Conservation (phyloP, 1,284 basidiomycete genomes). For the Takashimella tepidaria region DNA sequence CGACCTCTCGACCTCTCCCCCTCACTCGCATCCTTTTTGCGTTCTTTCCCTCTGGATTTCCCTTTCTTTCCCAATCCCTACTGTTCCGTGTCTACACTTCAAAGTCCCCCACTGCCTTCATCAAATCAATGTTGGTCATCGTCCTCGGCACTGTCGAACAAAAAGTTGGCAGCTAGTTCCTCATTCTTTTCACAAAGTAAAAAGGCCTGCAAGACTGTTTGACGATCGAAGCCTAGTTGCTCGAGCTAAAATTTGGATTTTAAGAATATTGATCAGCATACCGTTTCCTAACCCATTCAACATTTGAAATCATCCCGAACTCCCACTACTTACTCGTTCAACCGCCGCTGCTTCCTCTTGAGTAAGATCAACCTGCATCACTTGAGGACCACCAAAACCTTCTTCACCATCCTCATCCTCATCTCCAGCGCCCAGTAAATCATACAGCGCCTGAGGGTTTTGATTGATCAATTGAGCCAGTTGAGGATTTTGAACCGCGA, state of each 20-base stretch:
- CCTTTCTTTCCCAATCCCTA: too few species aligned
- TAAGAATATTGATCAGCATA: too few species aligned
- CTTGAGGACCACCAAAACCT: conserved; percentile 55
- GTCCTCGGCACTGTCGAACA: conserved; percentile 71
- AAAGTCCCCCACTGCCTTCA: too few species aligned
- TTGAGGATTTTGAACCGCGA: conserved; percentile 66
- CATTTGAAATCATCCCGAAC: background rate
- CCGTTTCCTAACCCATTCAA: too few species aligned
- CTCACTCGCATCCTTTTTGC: too few species aligned
- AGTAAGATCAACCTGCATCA: conserved; percentile 64
- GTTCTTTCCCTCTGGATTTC: too few species aligned
- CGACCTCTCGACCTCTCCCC: too few species aligned
- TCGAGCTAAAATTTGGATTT: conserved; percentile 67
- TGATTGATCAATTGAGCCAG: conserved; percentile 62
- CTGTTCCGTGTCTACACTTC: too few species aligned
- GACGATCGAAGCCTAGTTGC: conserved; percentile 75
- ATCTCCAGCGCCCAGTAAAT: conserved; percentile 55
- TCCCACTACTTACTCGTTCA: conserved; percentile 60
- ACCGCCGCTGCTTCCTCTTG: conserved; percentile 81
- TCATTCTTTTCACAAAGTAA: conserved; percentile 92
- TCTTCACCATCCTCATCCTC: conserved; percentile 51
- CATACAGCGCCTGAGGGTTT: conserved; percentile 66
- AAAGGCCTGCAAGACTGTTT: conserved; percentile 76
- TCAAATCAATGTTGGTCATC: too few species aligned
- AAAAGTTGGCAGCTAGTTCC: conserved; percentile 84